These are phyloP conservation scores for Coelastrella sp. DNA, from an alignment of 139 green algal species.

Conservation along the genomic window DNA sequence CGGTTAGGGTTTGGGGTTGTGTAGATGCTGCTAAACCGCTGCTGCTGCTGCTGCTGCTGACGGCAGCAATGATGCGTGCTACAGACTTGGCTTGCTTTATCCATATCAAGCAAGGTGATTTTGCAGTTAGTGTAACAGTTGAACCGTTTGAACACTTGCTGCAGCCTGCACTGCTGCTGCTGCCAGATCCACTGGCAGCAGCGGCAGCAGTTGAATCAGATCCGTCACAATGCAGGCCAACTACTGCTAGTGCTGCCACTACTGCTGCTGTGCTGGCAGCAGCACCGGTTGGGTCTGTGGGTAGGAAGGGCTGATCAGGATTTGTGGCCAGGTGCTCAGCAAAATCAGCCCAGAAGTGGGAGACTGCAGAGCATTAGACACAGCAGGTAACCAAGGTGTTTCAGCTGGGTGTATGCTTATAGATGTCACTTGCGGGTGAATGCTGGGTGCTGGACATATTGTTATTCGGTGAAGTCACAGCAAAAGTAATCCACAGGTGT, in stretches of 20 bases:
- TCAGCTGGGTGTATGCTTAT: no score
- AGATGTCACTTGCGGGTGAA: no score
- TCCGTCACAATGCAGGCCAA: background rate
- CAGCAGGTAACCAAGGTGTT: background rate
- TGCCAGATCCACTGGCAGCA: background rate
- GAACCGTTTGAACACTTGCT: background rate
- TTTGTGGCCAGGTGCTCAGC: conserved; percentile 28
- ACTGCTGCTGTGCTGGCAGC: conserved; percentile 15
- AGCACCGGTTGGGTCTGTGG: conserved; percentile 23
- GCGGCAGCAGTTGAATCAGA: background rate
- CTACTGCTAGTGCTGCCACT: conserved; percentile 14
- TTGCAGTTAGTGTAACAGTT: conserved; percentile 10
- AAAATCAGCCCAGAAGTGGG: conserved; percentile 37
- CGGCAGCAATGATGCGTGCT: background rate
- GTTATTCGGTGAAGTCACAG: no score
- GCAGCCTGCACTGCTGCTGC: background rate
- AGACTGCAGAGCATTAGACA: background rate
- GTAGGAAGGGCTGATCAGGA: conserved; percentile 10
- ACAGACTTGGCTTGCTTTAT: conserved; percentile 1
- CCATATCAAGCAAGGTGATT: background rate
- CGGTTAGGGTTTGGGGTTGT: background rate
- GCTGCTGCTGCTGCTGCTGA: background rate
- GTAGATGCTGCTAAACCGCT: background rate
- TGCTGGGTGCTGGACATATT: background rate
- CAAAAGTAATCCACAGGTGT: background rate